A percentile compares a stretch with the other conserved stretches of the same genome.
Conservation (phyloP, 2,329 filamentous ascomycete genomes). For the Diplodia intermedia region DNA sequence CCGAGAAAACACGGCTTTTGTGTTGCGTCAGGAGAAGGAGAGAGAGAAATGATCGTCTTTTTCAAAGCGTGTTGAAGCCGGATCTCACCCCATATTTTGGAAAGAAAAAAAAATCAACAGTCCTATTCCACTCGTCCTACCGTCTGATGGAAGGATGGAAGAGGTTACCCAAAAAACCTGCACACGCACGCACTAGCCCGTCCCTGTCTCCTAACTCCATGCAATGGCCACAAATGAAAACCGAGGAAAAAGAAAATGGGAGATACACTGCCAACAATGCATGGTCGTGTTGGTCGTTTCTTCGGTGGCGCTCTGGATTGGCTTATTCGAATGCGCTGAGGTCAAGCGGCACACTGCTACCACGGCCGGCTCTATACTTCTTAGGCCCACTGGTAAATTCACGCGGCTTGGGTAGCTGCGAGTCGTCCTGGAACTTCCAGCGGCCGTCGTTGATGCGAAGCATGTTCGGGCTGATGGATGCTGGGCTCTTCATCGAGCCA, state of each 20-base stretch:
- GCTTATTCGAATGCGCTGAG: slow-evolving; percentile 64
- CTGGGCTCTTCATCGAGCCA: slow-evolving; percentile 37
- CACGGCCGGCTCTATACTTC: slow-evolving; percentile 86
- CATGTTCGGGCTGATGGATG: slow-evolving; percentile 36
- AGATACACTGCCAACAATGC: not conserved
- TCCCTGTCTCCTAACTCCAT: slow-evolving; percentile 24
- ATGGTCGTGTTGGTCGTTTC: slow-evolving; percentile 19
- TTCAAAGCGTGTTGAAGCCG: not conserved
- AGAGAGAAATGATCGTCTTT: not conserved
- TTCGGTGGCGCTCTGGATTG: not conserved
- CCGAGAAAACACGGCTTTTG: slow-evolving; percentile 2
- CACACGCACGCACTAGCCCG: not conserved
- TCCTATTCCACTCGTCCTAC: not conserved
- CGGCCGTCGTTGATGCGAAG: slow-evolving; percentile 68
- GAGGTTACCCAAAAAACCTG: not conserved
- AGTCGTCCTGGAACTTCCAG: slow-evolving; percentile 88
- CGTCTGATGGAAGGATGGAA: slow-evolving; percentile 6
- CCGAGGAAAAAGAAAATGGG: not conserved
- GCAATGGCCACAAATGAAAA: slow-evolving; percentile 16
- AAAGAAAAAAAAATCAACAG: not conserved
- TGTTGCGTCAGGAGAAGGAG: not conserved
- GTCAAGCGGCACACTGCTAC: slow-evolving; percentile 92
- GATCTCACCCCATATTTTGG: not conserved
- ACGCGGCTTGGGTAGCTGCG: slow-evolving; percentile 81
- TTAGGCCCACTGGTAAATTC: slow-evolving; percentile 77